These are phyloP conservation scores for Suillus placidus DNA, from an alignment of 768 basidiomycete genomes.

Conservation along the genomic window DNA sequence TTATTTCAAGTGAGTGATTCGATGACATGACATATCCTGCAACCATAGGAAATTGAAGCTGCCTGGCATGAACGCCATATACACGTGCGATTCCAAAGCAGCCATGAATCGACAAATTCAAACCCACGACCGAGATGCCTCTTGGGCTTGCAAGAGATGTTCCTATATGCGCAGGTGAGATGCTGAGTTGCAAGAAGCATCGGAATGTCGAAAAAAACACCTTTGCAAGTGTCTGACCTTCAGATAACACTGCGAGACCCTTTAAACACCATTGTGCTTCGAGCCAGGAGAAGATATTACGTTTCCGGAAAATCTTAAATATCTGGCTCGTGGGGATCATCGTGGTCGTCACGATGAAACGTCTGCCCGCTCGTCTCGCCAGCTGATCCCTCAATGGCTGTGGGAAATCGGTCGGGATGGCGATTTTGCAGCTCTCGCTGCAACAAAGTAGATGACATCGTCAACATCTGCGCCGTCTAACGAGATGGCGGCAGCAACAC, in stretches of 20 bases:
- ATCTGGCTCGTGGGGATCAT: too few species aligned
- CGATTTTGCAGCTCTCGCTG: too few species aligned
- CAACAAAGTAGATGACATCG: too few species aligned
- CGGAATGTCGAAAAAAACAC: background rate
- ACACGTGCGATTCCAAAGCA: background rate
- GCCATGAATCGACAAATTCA: background rate
- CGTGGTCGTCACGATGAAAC: too few species aligned
- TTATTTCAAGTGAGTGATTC: background rate
- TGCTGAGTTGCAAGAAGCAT: background rate
- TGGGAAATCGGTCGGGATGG: too few species aligned
- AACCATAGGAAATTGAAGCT: background rate
- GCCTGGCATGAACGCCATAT: background rate
- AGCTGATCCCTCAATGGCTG: too few species aligned
- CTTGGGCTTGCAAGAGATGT: background rate
- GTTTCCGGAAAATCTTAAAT: too few species aligned
- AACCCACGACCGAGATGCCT: background rate
- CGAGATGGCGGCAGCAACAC: too few species aligned
- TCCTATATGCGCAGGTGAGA: background rate
- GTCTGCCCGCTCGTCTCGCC: too few species aligned
- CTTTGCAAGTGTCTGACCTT: background rate
- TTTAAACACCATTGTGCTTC: too few species aligned
- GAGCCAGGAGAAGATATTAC: too few species aligned
- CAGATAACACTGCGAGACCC: background rate
- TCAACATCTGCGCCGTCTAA: too few species aligned
- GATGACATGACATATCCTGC: background rate